A percentile compares a stretch with the other conserved stretches of the same genome.
Evolutionary conservation across 2,329 filamentous ascomycete genomes (phyloP).

Genomic region (Penicillium concentricum): DNA sequence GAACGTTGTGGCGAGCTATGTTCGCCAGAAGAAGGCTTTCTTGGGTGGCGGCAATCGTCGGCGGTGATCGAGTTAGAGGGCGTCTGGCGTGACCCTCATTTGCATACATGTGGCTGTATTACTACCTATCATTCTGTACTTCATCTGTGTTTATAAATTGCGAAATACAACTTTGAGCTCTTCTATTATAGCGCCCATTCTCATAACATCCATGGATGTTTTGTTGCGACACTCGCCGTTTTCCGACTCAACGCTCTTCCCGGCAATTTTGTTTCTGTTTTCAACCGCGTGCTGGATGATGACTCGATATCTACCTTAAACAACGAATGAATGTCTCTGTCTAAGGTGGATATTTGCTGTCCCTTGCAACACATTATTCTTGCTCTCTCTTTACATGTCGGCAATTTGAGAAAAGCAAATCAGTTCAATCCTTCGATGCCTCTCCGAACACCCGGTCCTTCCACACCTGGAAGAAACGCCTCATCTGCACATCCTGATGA

Average conservation of each 20-base stretch:
- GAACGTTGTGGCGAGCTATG: constrained; percentile 69
- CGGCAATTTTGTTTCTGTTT: neutral
- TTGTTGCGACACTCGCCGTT: neutral
- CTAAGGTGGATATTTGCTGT: neutral
- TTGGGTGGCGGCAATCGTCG: constrained; percentile 26
- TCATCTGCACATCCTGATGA: neutral
- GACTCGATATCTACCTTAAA: neutral
- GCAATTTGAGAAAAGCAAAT: neutral
- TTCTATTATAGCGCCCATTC: neutral
- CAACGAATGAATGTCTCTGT: neutral
- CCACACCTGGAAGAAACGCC: neutral
- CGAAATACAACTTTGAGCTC: constrained; percentile 9
- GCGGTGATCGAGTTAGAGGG: constrained; percentile 18
- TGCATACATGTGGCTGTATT: constrained; percentile 11
- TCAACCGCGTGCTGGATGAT: neutral
- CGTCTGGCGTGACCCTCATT: constrained; percentile 9
- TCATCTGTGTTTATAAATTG: constrained; percentile 11
- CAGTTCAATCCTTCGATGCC: neutral
- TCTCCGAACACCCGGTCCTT: neutral
- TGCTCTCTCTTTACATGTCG: neutral
- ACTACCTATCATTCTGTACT: constrained; percentile 12
- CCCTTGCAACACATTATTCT: neutral
- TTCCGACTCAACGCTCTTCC: neutral
- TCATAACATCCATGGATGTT: neutral
- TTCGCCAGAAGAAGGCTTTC: constrained; percentile 53